Evolutionary conservation across 2,329 filamentous ascomycete genomes (phyloP).

Genomic region (Chalaropsis thielavioides): DNA sequence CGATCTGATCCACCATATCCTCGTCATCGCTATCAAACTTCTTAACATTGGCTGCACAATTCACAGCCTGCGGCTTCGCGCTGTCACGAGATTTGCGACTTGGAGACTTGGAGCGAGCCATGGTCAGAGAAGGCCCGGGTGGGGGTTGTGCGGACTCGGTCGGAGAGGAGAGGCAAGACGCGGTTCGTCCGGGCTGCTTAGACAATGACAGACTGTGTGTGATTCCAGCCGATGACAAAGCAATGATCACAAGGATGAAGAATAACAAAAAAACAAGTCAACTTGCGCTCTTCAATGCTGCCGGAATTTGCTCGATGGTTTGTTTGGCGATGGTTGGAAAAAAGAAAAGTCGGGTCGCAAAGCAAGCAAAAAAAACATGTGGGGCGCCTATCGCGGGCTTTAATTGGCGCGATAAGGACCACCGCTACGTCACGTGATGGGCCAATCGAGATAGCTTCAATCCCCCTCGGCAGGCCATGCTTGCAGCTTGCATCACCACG

Average conservation of each 20-base stretch:
- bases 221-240: too few relatives aligned
- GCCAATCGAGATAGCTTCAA: neutral
- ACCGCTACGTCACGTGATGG: neutral
- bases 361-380: slow-evolving; percentile 1
- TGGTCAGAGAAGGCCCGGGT: neutral
- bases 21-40: slow-evolving; percentile 18
- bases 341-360: neutral
- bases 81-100: slow-evolving; percentile 17
- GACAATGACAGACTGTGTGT: too few relatives aligned
- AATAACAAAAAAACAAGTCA: too few relatives aligned
- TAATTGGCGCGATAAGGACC: neutral
- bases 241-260: too few relatives aligned
- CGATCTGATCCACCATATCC: neutral
- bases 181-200: too few relatives aligned
- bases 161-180: too few relatives aligned
- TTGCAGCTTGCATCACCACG: neutral
- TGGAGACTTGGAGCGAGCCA: slow-evolving; percentile 13
- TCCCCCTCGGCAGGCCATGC: neutral
- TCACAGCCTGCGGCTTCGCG: neutral
- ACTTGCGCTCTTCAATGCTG: too few relatives aligned
- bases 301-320: neutral
- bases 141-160: neutral
- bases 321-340: neutral
- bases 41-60: neutral
- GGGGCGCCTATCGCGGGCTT: neutral